A percentile compares a stretch with the other conserved stretches of the same genome.
These are phyloP conservation scores for Dothiorella sarmentorum DNA, from an alignment of 2,329 filamentous ascomycete genomes.

Conservation along the genomic window DNA sequence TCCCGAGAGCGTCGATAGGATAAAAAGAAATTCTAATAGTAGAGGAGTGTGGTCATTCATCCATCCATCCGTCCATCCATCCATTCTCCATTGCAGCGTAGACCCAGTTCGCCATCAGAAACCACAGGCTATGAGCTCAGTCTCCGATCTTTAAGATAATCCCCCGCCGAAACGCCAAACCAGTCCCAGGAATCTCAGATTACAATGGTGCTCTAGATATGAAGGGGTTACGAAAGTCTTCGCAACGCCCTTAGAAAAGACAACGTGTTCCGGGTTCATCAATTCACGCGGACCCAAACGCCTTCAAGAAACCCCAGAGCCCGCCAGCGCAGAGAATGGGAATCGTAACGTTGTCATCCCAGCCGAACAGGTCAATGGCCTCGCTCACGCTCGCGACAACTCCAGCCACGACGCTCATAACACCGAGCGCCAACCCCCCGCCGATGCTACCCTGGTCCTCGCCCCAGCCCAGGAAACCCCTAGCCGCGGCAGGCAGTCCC, in stretches of 20 bases:
- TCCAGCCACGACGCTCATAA: conserved; percentile 85
- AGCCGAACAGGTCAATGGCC: conserved; percentile 84
- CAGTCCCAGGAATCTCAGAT: neutral
- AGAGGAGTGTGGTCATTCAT: conserved; percentile 5
- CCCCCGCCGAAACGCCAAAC: neutral
- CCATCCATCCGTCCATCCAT: neutral
- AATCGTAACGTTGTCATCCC: conserved; percentile 98
- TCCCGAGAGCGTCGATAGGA: neutral
- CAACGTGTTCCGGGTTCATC: neutral
- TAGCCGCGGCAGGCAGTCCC: conserved; percentile 61
- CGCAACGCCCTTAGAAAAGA: neutral
- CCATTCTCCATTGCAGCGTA: neutral
- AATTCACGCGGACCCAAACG: conserved; percentile 57
- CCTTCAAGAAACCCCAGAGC: conserved; percentile 85
- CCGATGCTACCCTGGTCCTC: conserved; percentile 59
- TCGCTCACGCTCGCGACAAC: conserved; percentile 85
- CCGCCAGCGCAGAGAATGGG: conserved; percentile 85
- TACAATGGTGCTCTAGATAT: neutral
- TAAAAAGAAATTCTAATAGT: neutral
- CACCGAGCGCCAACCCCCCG: conserved; percentile 69
- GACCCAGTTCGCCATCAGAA: neutral
- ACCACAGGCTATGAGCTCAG: neutral
- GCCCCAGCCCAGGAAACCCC: conserved; percentile 60
- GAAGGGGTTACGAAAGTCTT: too few species aligned
- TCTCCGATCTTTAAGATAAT: neutral